Percentiles rank a stretch among this genome's conserved stretches.
Conservation (phyloP, 1,139 yeast genomes). For the Pichia kudriavzevii region DNA sequence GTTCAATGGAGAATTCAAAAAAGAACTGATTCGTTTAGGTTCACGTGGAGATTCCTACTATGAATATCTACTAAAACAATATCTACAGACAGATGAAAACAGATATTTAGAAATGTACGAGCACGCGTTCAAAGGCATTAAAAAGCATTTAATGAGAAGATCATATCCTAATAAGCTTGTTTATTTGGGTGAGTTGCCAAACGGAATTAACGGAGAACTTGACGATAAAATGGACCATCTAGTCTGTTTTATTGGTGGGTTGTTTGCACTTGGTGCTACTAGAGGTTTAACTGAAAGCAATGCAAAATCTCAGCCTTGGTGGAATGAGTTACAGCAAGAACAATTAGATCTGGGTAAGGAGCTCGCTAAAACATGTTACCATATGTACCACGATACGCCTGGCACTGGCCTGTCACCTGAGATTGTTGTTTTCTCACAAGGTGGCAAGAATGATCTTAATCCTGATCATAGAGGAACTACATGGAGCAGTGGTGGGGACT, state of each 20-base stretch:
- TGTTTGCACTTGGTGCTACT: conserved; percentile 85
- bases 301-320: conserved; percentile 36
- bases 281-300: conserved; percentile 53
- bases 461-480: conserved; percentile 15
- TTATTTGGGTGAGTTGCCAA: conserved; percentile 71
- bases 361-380: conserved; percentile 73
- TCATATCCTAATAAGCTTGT: conserved; percentile 59
- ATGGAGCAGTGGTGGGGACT: conserved; percentile 26
- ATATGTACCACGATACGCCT: conserved; percentile 64
- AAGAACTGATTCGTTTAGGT: conserved; percentile 65
- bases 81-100: conserved; percentile 67
- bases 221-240: conserved; percentile 89
- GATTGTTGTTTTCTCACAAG: conserved; percentile 67
- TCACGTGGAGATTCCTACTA: conserved; percentile 92
- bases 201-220: conserved; percentile 52
- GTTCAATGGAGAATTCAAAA: conserved; percentile 62
- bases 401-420: conserved; percentile 83
- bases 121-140: conserved; percentile 69
- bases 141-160: conserved; percentile 51
- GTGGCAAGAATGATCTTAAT: conserved; percentile 6
- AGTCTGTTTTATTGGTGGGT: conserved; percentile 89
- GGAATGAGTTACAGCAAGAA: conserved; percentile 41
- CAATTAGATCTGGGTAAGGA: conserved; percentile 71
- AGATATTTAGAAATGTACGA: conserved; percentile 71
- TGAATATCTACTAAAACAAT: conserved; percentile 83